These are phyloP conservation scores for Daedalea quercina DNA, from an alignment of 768 basidiomycete species.

Conservation along the genomic window DNA sequence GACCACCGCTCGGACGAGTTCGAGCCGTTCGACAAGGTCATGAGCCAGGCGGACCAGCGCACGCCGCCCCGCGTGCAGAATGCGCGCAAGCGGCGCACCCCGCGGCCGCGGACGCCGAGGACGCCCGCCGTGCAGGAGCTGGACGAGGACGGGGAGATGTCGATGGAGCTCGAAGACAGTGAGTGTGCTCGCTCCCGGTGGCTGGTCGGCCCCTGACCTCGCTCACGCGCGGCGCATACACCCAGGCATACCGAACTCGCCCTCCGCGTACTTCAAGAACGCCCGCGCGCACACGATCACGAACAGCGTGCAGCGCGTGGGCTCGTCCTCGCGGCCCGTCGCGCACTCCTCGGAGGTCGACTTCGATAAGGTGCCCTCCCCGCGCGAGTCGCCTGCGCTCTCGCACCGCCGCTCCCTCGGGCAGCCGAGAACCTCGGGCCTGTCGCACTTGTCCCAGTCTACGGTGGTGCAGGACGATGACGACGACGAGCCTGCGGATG, in stretches of 20 bases:
- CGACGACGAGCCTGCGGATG: constrained; percentile 10
- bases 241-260: constrained; percentile 22
- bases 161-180: constrained; percentile 77
- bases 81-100: constrained; percentile 30
- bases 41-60: constrained; percentile 62
- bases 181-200: constrained; percentile 24
- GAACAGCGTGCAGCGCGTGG: constrained; percentile 24
- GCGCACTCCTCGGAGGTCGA: constrained; percentile 26
- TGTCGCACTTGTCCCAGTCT: constrained; percentile 19
- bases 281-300: constrained; percentile 21
- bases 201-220: neutral
- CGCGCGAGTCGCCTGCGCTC: constrained; percentile 17
- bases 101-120: constrained; percentile 22
- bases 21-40: constrained; percentile 72
- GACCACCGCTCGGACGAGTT: constrained; percentile 76
- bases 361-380: constrained; percentile 30
- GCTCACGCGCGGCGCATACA: constrained; percentile 2
- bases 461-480: constrained; percentile 10
- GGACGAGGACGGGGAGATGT: constrained; percentile 59
- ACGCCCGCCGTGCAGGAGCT: constrained; percentile 20
- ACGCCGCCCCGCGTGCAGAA: constrained; percentile 51
- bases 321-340: constrained; percentile 25
- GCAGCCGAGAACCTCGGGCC: constrained; percentile 11
- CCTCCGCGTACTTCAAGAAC: constrained; percentile 24
- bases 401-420: constrained; percentile 15